phyloP scores from a whole-genome alignment of 2,329 filamentous ascomycete genomes.

The Ophiostoma angusticollis region DNA sequence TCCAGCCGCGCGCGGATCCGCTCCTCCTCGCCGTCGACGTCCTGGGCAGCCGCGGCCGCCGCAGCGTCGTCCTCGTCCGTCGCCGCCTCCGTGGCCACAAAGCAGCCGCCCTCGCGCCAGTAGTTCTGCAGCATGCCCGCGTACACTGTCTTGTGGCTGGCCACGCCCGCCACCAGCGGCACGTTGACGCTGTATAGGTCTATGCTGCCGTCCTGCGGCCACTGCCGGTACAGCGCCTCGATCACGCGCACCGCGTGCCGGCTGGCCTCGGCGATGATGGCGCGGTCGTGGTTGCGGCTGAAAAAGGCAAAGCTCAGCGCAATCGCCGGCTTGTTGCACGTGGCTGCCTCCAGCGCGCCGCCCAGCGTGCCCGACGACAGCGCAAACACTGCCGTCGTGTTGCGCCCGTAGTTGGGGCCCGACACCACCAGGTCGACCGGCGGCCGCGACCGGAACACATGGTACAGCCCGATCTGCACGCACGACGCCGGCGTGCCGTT shows the following conservation, averaged over 20 bases:
- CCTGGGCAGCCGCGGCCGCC: conserved; percentile 10
- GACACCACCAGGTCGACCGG: conserved; percentile 66
- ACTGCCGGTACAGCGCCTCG: conserved; percentile 64
- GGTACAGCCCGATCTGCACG: conserved; percentile 69
- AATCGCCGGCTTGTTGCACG: conserved; percentile 57
- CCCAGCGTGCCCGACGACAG: conserved; percentile 67
- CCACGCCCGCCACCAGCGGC: conserved; percentile 66
- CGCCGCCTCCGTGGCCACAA: conserved; percentile 62
- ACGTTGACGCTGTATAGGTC: conserved; percentile 91
- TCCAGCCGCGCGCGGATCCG: conserved; percentile 55
- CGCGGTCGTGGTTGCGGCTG: conserved; percentile 67
- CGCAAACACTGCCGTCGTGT: conserved; percentile 68
- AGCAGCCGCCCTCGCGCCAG: conserved; percentile 77
- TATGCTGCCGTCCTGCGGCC: conserved; percentile 50
- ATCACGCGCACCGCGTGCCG: conserved; percentile 63
- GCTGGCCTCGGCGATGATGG: conserved; percentile 66
- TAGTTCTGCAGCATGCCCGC: conserved; percentile 82
- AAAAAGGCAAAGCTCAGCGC: conserved; percentile 89
- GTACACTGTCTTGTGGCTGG: conserved; percentile 60
- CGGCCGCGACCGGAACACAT: conserved; percentile 61
- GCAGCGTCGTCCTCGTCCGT: not conserved
- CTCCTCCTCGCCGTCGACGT: conserved; percentile 54
- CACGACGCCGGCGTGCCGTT: conserved; percentile 72
- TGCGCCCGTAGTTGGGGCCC: conserved; percentile 73
- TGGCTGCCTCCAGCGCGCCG: conserved; percentile 63